Base-by-base conservation (phyloP, 805 yeast species). In the Jamesozyma jinghongensis region DNA sequence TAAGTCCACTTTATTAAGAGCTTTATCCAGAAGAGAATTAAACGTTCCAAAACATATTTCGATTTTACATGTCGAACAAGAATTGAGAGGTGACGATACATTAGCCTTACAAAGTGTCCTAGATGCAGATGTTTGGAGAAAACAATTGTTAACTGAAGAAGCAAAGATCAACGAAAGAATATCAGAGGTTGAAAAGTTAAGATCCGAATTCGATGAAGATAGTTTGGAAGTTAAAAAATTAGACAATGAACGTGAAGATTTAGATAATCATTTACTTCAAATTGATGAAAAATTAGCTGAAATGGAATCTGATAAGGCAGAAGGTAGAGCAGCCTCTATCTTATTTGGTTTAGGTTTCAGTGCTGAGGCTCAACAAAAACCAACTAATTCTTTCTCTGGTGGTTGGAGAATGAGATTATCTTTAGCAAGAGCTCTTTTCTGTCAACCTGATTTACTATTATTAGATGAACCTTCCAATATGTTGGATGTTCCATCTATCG, bases 321-420 rank as follows among this genome's bases (percentile, higher is more conserved):
- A 92, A 66, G 81, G 94, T 45, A 78, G 94, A 62, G 99, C 98
- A 13, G 97, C 97, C 2, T 79, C 94, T 10, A 90, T 92, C 45
- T 69, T 92, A 48, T 84, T 65, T 48, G 99, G 99, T 59, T 71
- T 92, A 47, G 99, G 99, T 42, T 92, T 92, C 70, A 79, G 95
- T 36, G 75, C 77, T 47, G 94, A 83, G 54, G 75, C 96, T 5
- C 98, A 92, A 62, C 66, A 70, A 36, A 71, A 71, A 48, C 80
- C 95, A 26, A 87, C 97, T 5, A 90, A 86, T 50, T 74, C 87
- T 20, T 92, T 92, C 62, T 87, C 97, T 40, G 99, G 99, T 76
- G 99, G 99, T 79, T 92, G 98, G 98, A 82, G 98, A 75, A 92
- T 92, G 98, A 84, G 98, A 71, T 74, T 92, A 49, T 85, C 97